Base-by-base conservation (phyloP, 108 stramenopile genomes). In the Conticribra weissflogii region DNA sequence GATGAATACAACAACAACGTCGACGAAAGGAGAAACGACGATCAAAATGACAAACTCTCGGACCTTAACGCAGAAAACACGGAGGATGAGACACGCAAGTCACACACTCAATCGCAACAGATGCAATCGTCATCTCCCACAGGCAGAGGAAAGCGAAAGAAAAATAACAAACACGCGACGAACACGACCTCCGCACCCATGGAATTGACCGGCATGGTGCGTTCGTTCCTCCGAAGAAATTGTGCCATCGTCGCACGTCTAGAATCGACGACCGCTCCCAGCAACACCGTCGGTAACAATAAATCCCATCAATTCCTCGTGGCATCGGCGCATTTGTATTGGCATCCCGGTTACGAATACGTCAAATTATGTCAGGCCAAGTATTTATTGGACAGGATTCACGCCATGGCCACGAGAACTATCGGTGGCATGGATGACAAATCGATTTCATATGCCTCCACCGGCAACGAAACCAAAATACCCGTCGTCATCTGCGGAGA, bases 281-380 rank as follows among this genome's bases (percentile, higher is more conserved):
- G 36, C 36, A 16, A 30, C 41, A 53, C 12, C 15, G 21, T 21
- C 3, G 3, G 14, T 23, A 3, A 27, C 31, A 33, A 54, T 15
- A 23, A 60, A 45, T 58, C 63, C 47, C 57, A 71, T 68, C 60
- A 60, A 9, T 34, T 92, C 1, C 72, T 89, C 9, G 72, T 95
- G 8, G 88, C 81, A 24, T 85, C 83, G 27, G 79, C 79, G n/a
- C 94, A 95, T 76, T 68, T 95, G 34, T 92, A 87, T 69, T 95
- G 94, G 94, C 79, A 95, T 83, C 94, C 93, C 9, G 80, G 77
- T 29, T 91, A 83, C 64, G 90, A 89, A 70, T 91, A 94, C 50
- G 90, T 94, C 41, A 94, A 94, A 48, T 65, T 85, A 41, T 68
- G 86, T 65, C 88, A 63, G 74, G 86, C 74, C 3, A 81, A 80